Evolutionary conservation across 2,329 filamentous ascomycete species (phyloP), one percentile per base, ranked within the genome.

Genomic region (Phyllosticta paracitricarpa): DNA sequence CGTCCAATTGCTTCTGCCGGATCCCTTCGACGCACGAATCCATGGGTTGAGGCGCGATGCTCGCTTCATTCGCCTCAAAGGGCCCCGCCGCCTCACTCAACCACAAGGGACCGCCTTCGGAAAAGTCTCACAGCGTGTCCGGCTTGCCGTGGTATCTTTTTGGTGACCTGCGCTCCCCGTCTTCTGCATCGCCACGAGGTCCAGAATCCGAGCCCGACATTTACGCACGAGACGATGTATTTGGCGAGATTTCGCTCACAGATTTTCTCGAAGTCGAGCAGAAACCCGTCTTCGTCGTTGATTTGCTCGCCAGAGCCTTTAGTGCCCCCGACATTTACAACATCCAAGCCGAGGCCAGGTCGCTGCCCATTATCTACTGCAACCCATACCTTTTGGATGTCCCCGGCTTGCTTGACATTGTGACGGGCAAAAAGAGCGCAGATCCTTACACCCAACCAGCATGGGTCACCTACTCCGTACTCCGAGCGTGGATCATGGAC

Each of bases 201-300:
- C 58, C 58, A 10, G 58, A 60, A 48, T 60, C 58, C 9, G 58
- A 60, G 53, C 58, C 58, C 25, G 58, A 60, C 22, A 56, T 60
- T 19, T 14, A 35, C 14, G 30, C 28, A 30, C 24, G 53, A 12
- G 58, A 35, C 54, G 59, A 61, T 28, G 22, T 52, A 9, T 61
- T 61, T 25, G 40, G 28, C 60, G 55, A 33, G 24, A 53, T 61
- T 4, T 24, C 60, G 28, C 60, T 61, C 30, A 51, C 55, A 55
- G 60, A 61, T 14, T 58, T 54, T 24, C 51, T 61, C 9, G 59
- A 61, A 30, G 54, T 57, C 54, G 59, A 61, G 9, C 8, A 51
- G 26, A 35, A 51, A 14, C 59, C 59, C 26, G 2, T n/a, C 17
- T 14, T 58, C 51, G 33, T 56, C 48, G 59, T 61, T 26, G 59